phyloP scores from a whole-genome alignment of 2,329 filamentous ascomycete genomes.

The Tricladium varicosporioides region DNA sequence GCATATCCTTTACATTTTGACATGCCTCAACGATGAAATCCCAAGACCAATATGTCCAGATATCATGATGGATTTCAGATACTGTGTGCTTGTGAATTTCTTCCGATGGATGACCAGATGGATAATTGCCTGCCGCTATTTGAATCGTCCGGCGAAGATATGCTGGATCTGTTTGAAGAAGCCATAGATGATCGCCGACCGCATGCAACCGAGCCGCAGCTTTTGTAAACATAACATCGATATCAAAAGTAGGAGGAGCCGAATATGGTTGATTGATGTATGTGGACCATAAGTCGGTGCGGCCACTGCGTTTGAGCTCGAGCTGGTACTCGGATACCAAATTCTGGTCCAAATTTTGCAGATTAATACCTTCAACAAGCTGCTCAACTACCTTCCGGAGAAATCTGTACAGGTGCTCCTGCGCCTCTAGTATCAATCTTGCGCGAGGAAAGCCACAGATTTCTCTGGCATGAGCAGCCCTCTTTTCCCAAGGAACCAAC shows the following conservation, averaged over 20 bases:
- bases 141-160: slow-evolving; percentile 8
- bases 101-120: not conserved
- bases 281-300: slow-evolving; percentile 5
- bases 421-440: slow-evolving; percentile 7
- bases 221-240: slow-evolving; percentile 1
- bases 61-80: not conserved
- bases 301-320: not conserved
- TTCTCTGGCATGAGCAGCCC: slow-evolving; percentile 3
- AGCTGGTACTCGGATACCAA: not conserved
- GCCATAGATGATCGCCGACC: slow-evolving; percentile 11
- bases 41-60: slow-evolving; percentile 12
- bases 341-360: not conserved
- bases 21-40: not conserved
- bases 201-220: not conserved
- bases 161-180: slow-evolving; percentile 11
- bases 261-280: slow-evolving; percentile 12
- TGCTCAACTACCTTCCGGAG: slow-evolving; percentile 8
- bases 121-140: not conserved
- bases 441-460: slow-evolving; percentile 10
- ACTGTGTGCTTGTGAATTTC: not conserved
- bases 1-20: slow-evolving; percentile 1
- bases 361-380: slow-evolving; percentile 4
- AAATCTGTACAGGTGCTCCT: not conserved
- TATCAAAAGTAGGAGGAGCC: slow-evolving; percentile 8
- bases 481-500: slow-evolving; percentile 6